Evolutionary conservation across 805 yeast species (phyloP), one percentile per base, ranked within the genome.

Genomic region (Candida multigemmis): DNA sequence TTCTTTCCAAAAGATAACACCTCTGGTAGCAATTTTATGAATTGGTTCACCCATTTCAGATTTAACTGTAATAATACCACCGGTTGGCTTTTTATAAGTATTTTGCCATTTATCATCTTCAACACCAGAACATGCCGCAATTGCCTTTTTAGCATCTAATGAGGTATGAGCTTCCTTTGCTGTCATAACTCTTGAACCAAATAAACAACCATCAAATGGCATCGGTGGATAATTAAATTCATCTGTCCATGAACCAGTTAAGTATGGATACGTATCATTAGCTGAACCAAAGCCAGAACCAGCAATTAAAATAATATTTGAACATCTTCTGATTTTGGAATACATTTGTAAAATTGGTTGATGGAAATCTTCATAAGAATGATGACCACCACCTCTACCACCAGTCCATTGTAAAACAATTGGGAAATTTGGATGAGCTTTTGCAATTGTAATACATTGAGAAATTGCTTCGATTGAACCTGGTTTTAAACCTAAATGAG

Each of bases 351-450:
- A 65, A 41, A 91, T 73, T 42, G 98, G 97, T 51, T 87, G 89
- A 60, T 91, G 98, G 91, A 89, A 86, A 65, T 91, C 99, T 70
- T 91, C 99, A 50, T 77, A 91, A 26, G 97, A 89, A 60, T 91
- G 99, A 58, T 91, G 99, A 51, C 99, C 99, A 73, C 99, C 99
- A 66, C 96, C 99, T 73, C 99, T 87, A 60, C 99, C 99, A 72
- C 97, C 98, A 34, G 99, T 91, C 99, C 99, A 91, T 68, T 91
- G 98, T 45, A 91, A 65, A 30, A 91, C 89, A 48, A 91, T 85
- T 38, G 98, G 99, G 87, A 91, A 91, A 37, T 56, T 64, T 41
- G 98, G 98, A 62, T 87, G 94, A 26, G 94, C 87, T 51, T 82
- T 84, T 30, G 99, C 98, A 50, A 91, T 91, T 35, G 79, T 62